phyloP scores from a whole-genome alignment of 2,329 filamentous ascomycete species.

The Cladosporium sp. region DNA sequence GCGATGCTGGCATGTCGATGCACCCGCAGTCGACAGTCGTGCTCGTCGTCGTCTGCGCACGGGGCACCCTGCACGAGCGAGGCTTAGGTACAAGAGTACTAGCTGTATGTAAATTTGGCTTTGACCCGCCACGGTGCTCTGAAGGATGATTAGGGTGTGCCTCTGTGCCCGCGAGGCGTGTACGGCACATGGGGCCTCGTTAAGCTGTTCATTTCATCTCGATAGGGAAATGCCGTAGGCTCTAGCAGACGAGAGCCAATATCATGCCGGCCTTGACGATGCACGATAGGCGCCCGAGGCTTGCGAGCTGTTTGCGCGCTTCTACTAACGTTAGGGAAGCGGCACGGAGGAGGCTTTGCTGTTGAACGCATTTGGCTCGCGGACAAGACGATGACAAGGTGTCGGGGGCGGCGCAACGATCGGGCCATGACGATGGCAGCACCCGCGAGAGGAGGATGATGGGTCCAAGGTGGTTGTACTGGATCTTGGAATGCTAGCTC shows the following conservation, averaged over 20 bases:
- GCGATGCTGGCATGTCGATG: conserved; percentile 4
- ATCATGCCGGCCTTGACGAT: conserved; percentile 2
- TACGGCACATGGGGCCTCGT: neutral
- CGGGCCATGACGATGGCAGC: too few species aligned
- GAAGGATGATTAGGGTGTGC: conserved; percentile 14
- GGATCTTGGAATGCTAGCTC: neutral
- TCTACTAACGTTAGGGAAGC: neutral
- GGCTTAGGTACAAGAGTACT: conserved; percentile 13
- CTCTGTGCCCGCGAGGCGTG: conserved; percentile 12
- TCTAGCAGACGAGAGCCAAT: conserved; percentile 2
- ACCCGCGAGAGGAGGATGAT: too few species aligned
- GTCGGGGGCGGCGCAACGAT: neutral
- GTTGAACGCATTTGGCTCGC: conserved; percentile 2
- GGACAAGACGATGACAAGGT: conserved; percentile 1
- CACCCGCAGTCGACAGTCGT: conserved; percentile 7
- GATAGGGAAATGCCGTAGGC: too few species aligned
- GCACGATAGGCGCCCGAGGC: conserved; percentile 11
- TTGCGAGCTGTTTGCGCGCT: neutral
- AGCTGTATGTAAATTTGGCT: conserved; percentile 14
- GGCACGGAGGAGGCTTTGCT: neutral
- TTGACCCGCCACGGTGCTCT: conserved; percentile 5
- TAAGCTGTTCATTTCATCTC: too few species aligned
- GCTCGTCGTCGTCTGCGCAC: conserved; percentile 9
- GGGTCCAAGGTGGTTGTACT: neutral
- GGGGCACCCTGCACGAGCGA: conserved; percentile 12